phyloP scores from a whole-genome alignment of 2,329 filamentous ascomycete species.

The Alternaria ventricosa region DNA sequence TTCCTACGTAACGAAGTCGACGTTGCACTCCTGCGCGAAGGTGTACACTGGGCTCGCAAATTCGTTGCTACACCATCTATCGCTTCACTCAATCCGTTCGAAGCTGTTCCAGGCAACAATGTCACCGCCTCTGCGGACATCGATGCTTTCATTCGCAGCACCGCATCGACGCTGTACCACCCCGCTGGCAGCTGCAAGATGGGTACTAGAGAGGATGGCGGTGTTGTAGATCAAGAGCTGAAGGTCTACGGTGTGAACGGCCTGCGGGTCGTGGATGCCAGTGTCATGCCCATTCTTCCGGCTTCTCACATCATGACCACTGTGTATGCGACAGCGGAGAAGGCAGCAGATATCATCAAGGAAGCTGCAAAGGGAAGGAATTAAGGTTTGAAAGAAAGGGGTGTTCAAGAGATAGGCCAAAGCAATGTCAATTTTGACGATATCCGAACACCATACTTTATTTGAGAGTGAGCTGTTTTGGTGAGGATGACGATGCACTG shows the following conservation, averaged over 20 bases:
- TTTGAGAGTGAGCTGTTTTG: background rate
- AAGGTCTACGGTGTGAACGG: constrained; percentile 35
- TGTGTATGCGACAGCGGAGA: constrained; percentile 28
- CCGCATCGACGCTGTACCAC: constrained; percentile 29
- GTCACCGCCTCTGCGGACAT: constrained; percentile 26
- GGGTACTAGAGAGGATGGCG: constrained; percentile 33
- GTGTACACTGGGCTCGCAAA: constrained; percentile 24
- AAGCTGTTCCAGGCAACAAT: constrained; percentile 28
- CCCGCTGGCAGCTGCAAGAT: constrained; percentile 36
- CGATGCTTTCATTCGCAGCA: constrained; percentile 20
- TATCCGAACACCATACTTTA: background rate
- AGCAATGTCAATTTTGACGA: background rate
- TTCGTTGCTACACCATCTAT: constrained; percentile 19
- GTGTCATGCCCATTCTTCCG: constrained; percentile 26
- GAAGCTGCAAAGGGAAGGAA: background rate
- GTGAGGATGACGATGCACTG: background rate
- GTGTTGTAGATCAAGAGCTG: constrained; percentile 34
- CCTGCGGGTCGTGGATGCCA: constrained; percentile 27
- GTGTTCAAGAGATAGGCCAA: background rate
- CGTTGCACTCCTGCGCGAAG: constrained; percentile 27
- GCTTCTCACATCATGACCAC: constrained; percentile 29
- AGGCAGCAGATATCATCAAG: constrained; percentile 22
- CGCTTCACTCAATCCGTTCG: constrained; percentile 24
- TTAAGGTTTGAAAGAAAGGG: background rate
- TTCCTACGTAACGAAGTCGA: constrained; percentile 36